Evolutionary conservation across 1,284 basidiomycete species (phyloP).

Genomic region (Rhizoctonia solani): DNA sequence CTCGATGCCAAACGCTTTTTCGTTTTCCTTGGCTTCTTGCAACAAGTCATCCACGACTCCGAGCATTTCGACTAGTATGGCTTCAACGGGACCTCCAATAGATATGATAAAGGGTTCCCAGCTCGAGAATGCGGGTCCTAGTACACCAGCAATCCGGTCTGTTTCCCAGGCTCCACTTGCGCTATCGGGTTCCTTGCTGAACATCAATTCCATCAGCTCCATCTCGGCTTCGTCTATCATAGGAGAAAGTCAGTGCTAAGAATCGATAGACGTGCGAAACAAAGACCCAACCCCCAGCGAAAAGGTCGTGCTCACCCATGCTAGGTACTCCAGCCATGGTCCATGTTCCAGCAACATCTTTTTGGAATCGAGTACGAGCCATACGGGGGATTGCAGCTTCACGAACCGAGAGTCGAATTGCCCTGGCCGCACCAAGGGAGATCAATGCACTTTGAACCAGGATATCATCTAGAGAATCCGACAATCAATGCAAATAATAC

Average conservation of each 20-base stretch:
- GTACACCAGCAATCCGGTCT: slow-evolving; percentile 33
- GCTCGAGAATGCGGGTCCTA: slow-evolving; percentile 21
- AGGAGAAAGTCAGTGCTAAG: no score
- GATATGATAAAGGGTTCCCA: slow-evolving; percentile 13
- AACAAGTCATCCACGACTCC: slow-evolving; percentile 37
- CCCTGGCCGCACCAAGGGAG: slow-evolving; percentile 13
- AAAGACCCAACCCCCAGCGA: background rate
- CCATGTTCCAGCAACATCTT: background rate
- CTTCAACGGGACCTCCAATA: background rate
- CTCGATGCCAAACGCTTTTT: slow-evolving; percentile 24
- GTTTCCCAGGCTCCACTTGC: slow-evolving; percentile 36
- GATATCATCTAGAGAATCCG: background rate
- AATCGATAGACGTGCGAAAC: background rate
- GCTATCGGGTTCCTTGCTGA: slow-evolving; percentile 29
- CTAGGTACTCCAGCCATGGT: slow-evolving; percentile 20
- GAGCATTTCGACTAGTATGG: slow-evolving; percentile 35
- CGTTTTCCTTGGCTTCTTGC: slow-evolving; percentile 33
- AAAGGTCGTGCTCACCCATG: slow-evolving; percentile 24
- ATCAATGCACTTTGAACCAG: background rate
- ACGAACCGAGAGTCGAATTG: slow-evolving; percentile 18
- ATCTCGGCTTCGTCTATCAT: slow-evolving; percentile 10
- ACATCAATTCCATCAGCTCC: slow-evolving; percentile 31
- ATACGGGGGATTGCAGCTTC: slow-evolving; percentile 26
- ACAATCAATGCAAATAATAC: background rate
- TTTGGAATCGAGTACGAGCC: slow-evolving; percentile 25